These are phyloP conservation scores for Kalmusia sp. DNA, from an alignment of 2,329 filamentous ascomycete genomes.

Conservation along the genomic window DNA sequence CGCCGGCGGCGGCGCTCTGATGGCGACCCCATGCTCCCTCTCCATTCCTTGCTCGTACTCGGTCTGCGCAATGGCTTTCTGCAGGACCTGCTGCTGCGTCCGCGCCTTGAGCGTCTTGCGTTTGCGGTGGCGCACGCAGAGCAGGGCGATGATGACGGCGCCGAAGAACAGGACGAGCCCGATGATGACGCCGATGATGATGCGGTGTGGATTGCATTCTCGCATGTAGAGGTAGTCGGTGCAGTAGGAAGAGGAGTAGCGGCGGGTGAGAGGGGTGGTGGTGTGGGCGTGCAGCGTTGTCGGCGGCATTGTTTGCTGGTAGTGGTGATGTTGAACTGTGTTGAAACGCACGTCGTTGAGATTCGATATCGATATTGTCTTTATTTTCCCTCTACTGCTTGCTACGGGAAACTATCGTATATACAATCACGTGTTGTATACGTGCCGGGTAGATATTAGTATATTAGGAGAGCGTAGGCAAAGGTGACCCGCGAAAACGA, in stretches of 20 bases:
- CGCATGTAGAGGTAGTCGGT: conserved; percentile 16
- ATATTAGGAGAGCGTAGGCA: too few relatives aligned
- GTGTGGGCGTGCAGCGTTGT: background rate
- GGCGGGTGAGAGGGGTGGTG: conserved; percentile 3
- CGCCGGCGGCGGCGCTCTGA: conserved; percentile 1
- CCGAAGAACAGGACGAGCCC: conserved; percentile 21
- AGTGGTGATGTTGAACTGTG: background rate
- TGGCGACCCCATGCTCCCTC: too few relatives aligned
- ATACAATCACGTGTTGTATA: too few relatives aligned
- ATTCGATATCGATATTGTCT: too few relatives aligned
- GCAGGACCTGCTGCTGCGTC: background rate
- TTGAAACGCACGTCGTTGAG: too few relatives aligned
- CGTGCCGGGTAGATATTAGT: too few relatives aligned
- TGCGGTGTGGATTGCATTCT: conserved; percentile 26
- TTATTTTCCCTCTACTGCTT: too few relatives aligned
- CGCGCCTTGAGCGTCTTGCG: conserved; percentile 5
- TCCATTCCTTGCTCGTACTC: background rate
- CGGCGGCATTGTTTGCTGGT: background rate
- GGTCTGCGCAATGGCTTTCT: conserved; percentile 3
- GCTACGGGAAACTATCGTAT: too few relatives aligned
- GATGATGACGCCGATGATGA: conserved; percentile 27
- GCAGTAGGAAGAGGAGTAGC: conserved; percentile 16
- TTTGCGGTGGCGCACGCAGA: conserved; percentile 20
- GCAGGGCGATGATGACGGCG: conserved; percentile 18
- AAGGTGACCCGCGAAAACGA: too few relatives aligned